Conservation (phyloP, 768 basidiomycete species). For the Russula brevipes region DNA sequence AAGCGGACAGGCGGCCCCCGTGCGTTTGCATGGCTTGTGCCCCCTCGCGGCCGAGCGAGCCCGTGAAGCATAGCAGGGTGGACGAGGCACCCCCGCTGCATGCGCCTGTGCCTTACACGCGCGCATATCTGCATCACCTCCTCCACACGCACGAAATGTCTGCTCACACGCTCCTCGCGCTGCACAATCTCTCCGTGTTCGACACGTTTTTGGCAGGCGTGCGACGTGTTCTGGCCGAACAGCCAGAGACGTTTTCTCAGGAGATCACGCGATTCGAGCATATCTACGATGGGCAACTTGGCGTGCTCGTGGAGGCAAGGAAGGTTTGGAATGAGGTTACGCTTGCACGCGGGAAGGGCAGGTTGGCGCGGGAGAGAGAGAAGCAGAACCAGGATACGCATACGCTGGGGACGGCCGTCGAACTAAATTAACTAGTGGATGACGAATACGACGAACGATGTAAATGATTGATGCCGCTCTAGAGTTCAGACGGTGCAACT, state of each 20-base stretch:
- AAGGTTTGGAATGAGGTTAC: slow-evolving; percentile 62
- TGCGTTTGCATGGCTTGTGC: slow-evolving; percentile 31
- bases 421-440: slow-evolving; percentile 13
- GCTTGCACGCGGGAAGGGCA: slow-evolving; percentile 66
- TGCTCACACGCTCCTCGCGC: slow-evolving; percentile 64
- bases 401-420: slow-evolving; percentile 21
- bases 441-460: neutral
- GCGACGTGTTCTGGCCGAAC: slow-evolving; percentile 34
- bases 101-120: slow-evolving; percentile 32
- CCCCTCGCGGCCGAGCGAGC: slow-evolving; percentile 21
- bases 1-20: slow-evolving; percentile 37
- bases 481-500: neutral
- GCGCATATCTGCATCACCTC: slow-evolving; percentile 78
- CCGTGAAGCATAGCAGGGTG: slow-evolving; percentile 25
- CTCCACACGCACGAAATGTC: slow-evolving; percentile 89
- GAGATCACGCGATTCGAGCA: slow-evolving; percentile 50
- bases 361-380: slow-evolving; percentile 59
- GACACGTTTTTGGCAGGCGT: slow-evolving; percentile 60
- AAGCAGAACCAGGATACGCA: slow-evolving; percentile 29
- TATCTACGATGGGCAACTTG: slow-evolving; percentile 46
- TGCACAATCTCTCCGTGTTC: slow-evolving; percentile 72
- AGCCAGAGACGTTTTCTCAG: slow-evolving; percentile 31
- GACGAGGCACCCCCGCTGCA: slow-evolving; percentile 35
- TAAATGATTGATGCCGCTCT: neutral
- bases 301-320: slow-evolving; percentile 49